Base-by-base conservation (phyloP, 2,329 filamentous ascomycete genomes). In the Pseudogymnoascus sp. region DNA sequence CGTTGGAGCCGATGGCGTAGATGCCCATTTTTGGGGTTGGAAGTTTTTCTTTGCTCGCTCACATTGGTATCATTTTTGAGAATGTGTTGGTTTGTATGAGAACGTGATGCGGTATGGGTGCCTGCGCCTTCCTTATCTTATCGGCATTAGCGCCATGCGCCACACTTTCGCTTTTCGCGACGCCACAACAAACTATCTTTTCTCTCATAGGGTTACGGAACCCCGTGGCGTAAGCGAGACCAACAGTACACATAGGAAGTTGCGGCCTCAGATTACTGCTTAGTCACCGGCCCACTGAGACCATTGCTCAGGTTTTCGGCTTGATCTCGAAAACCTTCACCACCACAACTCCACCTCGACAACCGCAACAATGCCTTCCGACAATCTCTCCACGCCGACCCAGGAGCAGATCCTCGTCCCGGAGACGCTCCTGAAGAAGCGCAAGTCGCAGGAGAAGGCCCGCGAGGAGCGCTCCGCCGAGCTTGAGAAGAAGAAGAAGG, bases 361-460 rank as follows among this genome's bases (percentile, higher is more conserved):
- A 75, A 77, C 75, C 76, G 76, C 78, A 81, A 79, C 77, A 77
- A 86, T 86, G 83, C 77, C 81, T 69, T 71, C 77, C 66, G 67
- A 69, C 62, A 78, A 76, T 56, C 46, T 56, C 46, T 56, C 46
- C 46, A 90, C 96, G 77, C 91, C 95, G 73, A 96, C 92, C 80
- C 82, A 93, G 81, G 91, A 97, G 80, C 90, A 97, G 80, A 88
- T 99, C 79, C 85, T 97, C 79, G 91, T 97, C 78, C 95, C 95
- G 73, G 95, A 99, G 91, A 99, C 95, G 75, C 91, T 99, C 76
- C 88, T 99, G 81, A 99, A 99, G 90, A 99, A 99, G 91, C 91
- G 95, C 85, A 99, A 99, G 92, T 91, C 87, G 80, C 93, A 97
- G 84, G 95, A 99, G 88, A 96, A 97, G 88, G 92, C 93, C 79